These are phyloP conservation scores for Circinella umbellata DNA, from an alignment of 371 early-diverging fungal genomes.

Conservation along the genomic window DNA sequence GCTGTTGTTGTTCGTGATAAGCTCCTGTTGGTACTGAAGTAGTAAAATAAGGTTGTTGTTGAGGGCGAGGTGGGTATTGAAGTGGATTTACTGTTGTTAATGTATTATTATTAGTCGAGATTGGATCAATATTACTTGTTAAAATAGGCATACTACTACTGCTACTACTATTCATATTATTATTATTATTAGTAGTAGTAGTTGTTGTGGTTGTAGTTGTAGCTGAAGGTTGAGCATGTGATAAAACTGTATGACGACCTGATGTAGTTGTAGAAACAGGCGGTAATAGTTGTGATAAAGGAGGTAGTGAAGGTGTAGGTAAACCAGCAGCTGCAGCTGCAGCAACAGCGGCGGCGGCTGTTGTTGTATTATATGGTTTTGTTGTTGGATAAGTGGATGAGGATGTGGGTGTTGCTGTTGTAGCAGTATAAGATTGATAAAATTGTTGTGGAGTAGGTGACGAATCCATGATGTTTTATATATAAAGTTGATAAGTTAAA, in stretches of 20 bases:
- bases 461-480: background rate
- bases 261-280: slow-evolving; percentile 6
- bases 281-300: slow-evolving; percentile 49
- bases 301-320: slow-evolving; percentile 43
- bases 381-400: background rate
- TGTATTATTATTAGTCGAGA: too few relatives aligned
- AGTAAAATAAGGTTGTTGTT: background rate
- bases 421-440: background rate
- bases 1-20: too few relatives aligned
- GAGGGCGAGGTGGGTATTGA: background rate
- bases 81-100: background rate
- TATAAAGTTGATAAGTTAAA: too few relatives aligned
- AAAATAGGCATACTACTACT: background rate
- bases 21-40: background rate
- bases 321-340: slow-evolving; percentile 31
- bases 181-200: too few relatives aligned
- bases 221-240: slow-evolving; percentile 11
- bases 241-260: slow-evolving; percentile 5
- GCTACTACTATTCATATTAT: too few relatives aligned
- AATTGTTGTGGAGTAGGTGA: slow-evolving; percentile 3
- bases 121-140: too few relatives aligned
- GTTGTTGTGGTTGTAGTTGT: slow-evolving; percentile 11
- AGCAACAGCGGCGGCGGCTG: slow-evolving; percentile 33
- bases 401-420: too few relatives aligned
- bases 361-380: slow-evolving; percentile 2